A percentile compares a stretch with the other conserved stretches of the same genome.
phyloP scores from a whole-genome alignment of 2,329 filamentous ascomycete species.

The Colletotrichum sp. region DNA sequence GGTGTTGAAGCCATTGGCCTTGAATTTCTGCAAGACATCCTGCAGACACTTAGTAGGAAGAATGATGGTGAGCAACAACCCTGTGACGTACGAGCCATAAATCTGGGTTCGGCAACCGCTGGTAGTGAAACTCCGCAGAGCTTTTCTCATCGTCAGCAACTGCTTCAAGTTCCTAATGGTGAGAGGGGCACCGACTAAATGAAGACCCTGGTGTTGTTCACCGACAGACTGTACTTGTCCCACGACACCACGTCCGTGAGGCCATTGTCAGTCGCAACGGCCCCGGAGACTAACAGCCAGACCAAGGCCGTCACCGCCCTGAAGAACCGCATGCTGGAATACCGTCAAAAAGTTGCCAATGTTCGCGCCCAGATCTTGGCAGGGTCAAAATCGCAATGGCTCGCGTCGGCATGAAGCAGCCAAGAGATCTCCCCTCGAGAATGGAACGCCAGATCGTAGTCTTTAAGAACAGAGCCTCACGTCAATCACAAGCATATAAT shows the following conservation, averaged over 20 bases:
- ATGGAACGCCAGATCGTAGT: background rate
- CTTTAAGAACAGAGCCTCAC: background rate
- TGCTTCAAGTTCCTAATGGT: slow-evolving; percentile 36
- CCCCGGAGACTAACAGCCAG: slow-evolving; percentile 22
- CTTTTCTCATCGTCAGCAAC: slow-evolving; percentile 75
- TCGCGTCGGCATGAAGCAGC: background rate
- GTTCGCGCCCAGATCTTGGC: background rate
- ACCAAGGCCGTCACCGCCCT: background rate
- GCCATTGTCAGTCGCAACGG: slow-evolving; percentile 41
- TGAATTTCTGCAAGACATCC: slow-evolving; percentile 83
- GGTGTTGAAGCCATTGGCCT: slow-evolving; percentile 78
- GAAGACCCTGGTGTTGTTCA: slow-evolving; percentile 55
- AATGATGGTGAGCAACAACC: background rate
- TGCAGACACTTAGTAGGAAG: slow-evolving; percentile 3
- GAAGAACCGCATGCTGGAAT: background rate
- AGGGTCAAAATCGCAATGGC: background rate
- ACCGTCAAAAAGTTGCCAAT: background rate
- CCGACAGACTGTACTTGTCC: slow-evolving; percentile 74
- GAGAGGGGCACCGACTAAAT: background rate
- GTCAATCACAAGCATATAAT: background rate
- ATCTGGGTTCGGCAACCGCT: slow-evolving; percentile 49
- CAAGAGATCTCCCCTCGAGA: background rate
- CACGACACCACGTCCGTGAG: slow-evolving; percentile 63
- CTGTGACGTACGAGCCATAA: slow-evolving; percentile 55
- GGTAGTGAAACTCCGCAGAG: slow-evolving; percentile 72